Conservation (phyloP, 495 filamentous ascomycete genomes). For the Neurospora sp. region DNA sequence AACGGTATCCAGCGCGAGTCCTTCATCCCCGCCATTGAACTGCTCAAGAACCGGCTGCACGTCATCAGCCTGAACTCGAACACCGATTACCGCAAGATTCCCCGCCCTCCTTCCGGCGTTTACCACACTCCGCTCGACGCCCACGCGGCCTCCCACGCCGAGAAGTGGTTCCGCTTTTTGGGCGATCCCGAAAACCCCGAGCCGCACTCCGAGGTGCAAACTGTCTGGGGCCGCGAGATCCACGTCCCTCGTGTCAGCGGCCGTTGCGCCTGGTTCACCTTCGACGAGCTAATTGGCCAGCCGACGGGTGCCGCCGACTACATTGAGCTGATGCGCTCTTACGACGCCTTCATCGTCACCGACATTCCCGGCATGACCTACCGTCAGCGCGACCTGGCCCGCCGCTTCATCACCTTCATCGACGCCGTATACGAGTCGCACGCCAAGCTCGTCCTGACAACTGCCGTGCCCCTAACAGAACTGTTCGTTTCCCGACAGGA, state of each 20-base stretch:
- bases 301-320: constrained; percentile 92
- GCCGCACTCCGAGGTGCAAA: constrained; percentile 65
- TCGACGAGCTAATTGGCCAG: constrained; percentile 76
- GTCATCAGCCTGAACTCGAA: constrained; percentile 92
- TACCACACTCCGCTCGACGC: constrained; percentile 75
- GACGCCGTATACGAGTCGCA: constrained; percentile 82
- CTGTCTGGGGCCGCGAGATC: constrained; percentile 91
- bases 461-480: constrained; percentile 69
- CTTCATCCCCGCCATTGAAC: constrained; percentile 90
- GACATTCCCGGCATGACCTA: constrained; percentile 88
- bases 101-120: constrained; percentile 83
- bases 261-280: constrained; percentile 78
- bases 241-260: constrained; percentile 81
- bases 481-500: constrained; percentile 84
- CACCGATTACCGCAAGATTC: constrained; percentile 95
- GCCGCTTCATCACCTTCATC: constrained; percentile 94
- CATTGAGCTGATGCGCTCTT: constrained; percentile 80
- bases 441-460: constrained; percentile 92
- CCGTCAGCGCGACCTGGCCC: constrained; percentile 74
- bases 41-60: constrained; percentile 69
- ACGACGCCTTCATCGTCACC: constrained; percentile 85
- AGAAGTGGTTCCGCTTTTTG: constrained; percentile 91
- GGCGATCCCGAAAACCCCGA: constrained; percentile 72
- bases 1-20: constrained; percentile 94
- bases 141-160: constrained; percentile 66